Percentiles rank a stretch among this genome's conserved stretches.
These are phyloP conservation scores for Xerocomellus dryophilus DNA, from an alignment of 768 basidiomycete species.

Conservation along the genomic window DNA sequence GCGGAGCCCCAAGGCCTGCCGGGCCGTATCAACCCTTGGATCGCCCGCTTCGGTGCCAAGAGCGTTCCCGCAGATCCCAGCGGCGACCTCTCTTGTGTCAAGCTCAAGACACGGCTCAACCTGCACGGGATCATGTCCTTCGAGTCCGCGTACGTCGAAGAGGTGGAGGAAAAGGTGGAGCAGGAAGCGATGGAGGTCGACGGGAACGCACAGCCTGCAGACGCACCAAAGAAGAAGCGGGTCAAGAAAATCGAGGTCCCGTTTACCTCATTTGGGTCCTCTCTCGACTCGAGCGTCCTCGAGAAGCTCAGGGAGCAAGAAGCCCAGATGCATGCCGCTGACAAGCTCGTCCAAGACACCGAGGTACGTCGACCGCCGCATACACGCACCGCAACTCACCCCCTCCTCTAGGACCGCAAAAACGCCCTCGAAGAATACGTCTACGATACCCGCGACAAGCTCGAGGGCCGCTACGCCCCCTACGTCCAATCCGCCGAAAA, in stretches of 20 bases:
- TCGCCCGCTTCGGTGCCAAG: constrained; percentile 81
- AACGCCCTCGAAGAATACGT: constrained; percentile 99
- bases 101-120: constrained; percentile 89
- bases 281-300: constrained; percentile 60
- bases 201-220: constrained; percentile 39
- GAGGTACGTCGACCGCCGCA: constrained; percentile 56
- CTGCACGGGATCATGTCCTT: constrained; percentile 84
- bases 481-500: constrained; percentile 80
- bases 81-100: constrained; percentile 78
- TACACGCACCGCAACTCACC: constrained; percentile 6
- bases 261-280: constrained; percentile 61
- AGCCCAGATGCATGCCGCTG: constrained; percentile 81
- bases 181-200: constrained; percentile 65
- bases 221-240: constrained; percentile 75
- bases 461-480: constrained; percentile 81
- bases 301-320: constrained; percentile 77
- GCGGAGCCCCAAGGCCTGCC: constrained; percentile 71
- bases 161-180: constrained; percentile 76
- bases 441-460: constrained; percentile 90
- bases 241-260: constrained; percentile 80
- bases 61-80: constrained; percentile 63
- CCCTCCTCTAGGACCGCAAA: constrained; percentile 76
- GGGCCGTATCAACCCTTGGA: constrained; percentile 78
- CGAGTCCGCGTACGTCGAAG: constrained; percentile 82
- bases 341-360: constrained; percentile 97